Evolutionary conservation across 805 yeast genomes (phyloP).

Genomic region (Metschnikowia orientalis): DNA sequence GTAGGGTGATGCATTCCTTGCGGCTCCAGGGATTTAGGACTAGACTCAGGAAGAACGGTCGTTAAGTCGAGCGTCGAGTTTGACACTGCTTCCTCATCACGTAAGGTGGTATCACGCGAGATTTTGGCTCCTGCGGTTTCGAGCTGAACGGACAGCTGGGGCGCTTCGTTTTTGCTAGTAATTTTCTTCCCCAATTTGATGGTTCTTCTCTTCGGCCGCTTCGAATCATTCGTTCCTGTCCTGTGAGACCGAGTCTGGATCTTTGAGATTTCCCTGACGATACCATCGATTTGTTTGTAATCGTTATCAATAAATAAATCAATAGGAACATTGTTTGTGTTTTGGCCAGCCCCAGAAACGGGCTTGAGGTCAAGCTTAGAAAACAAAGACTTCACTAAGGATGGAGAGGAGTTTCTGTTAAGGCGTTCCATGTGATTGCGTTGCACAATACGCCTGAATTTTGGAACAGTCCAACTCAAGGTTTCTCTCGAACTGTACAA

Average conservation of each 20-base stretch:
- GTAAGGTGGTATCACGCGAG: too few relatives aligned
- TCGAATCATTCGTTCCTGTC: slow-evolving; percentile 21
- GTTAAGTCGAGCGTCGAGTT: too few relatives aligned
- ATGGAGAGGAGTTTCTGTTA: slow-evolving; percentile 36
- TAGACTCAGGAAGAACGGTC: too few relatives aligned
- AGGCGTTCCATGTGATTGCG: slow-evolving; percentile 47
- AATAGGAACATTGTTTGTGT: slow-evolving; percentile 37
- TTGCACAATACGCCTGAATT: slow-evolving; percentile 53
- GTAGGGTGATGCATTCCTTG: slow-evolving; percentile 14
- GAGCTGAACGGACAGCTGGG: too few relatives aligned
- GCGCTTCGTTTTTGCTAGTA: slow-evolving; percentile 1
- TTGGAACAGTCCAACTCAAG: slow-evolving; percentile 61
- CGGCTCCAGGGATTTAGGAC: slow-evolving; percentile 1
- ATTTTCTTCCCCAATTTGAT: slow-evolving; percentile 26
- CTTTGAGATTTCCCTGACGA: slow-evolving; percentile 38
- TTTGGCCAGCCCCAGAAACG: slow-evolving; percentile 15
- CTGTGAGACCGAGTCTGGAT: slow-evolving; percentile 44
- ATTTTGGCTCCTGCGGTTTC: too few relatives aligned
- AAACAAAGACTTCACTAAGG: slow-evolving; percentile 33
- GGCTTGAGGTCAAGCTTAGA: slow-evolving; percentile 33
- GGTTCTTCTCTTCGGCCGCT: slow-evolving; percentile 41
- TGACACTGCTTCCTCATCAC: too few relatives aligned
- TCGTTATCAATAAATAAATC: slow-evolving; percentile 29
- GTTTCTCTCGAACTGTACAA: slow-evolving; percentile 76
- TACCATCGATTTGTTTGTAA: slow-evolving; percentile 30